Conservation (phyloP, 345 rosid species). For the Linum lewisii region DNA sequence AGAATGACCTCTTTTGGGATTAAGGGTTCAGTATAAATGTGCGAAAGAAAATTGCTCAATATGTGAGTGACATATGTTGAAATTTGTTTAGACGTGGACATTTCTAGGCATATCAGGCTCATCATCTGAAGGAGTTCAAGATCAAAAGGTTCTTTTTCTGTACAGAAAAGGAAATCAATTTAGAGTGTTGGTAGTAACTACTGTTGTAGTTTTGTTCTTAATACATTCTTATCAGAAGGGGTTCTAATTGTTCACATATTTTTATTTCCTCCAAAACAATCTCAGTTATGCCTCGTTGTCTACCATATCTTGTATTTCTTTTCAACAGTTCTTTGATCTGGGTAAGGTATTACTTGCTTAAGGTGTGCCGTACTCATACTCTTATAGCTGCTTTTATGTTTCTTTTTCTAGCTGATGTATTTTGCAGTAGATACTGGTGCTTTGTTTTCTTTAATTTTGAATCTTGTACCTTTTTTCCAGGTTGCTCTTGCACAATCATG, state of each 20-base stretch:
- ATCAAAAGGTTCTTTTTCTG: not conserved
- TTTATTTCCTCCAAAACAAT: not conserved
- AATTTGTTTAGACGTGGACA: no score
- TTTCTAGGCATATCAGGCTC: no score
- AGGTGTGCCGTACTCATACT: no score
- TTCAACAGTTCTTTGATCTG: not conserved
- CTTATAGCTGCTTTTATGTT: no score
- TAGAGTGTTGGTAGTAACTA: not conserved
- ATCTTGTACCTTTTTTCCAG: conserved; percentile 28
- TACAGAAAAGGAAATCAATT: not conserved
- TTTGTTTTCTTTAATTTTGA: no score
- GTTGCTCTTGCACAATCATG: conserved; percentile 83
- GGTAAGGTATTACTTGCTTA: not conserved
- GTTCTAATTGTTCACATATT: not conserved
- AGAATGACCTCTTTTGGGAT: no score
- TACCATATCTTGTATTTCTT: not conserved
- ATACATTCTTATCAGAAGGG: not conserved
- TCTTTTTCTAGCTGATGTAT: no score
- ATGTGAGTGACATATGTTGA: no score
- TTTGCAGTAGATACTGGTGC: not conserved
- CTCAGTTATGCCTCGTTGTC: not conserved
- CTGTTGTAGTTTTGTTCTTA: not conserved
- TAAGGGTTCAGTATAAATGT: no score
- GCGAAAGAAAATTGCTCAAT: no score
- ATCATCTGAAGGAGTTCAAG: no score